A percentile compares a stretch with the other conserved stretches of the same genome.
phyloP scores from a whole-genome alignment of 1,284 basidiomycete genomes.

The Ceratobasidium theobromae region DNA sequence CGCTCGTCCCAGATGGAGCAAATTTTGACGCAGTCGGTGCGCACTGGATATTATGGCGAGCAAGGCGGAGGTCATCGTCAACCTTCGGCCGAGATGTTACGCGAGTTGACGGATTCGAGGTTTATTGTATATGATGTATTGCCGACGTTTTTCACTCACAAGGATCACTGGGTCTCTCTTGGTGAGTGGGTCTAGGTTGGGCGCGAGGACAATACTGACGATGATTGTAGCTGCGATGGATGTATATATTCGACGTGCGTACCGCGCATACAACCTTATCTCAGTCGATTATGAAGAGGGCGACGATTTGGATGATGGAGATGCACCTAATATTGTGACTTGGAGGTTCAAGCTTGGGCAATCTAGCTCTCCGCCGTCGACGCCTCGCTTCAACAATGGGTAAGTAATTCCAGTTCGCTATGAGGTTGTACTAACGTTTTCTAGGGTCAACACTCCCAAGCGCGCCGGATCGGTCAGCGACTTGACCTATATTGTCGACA shows the following conservation, averaged over 20 bases:
- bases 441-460: constrained; percentile 43
- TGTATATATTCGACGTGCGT: constrained; percentile 94
- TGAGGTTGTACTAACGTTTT: constrained; percentile 29
- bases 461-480: constrained; percentile 90
- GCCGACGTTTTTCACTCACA: constrained; percentile 90
- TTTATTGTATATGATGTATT: constrained; percentile 98
- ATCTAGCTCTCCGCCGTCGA: constrained; percentile 80
- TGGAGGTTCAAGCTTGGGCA: constrained; percentile 94
- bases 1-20: constrained; percentile 92
- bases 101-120: constrained; percentile 93
- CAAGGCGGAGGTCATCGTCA: constrained; percentile 64
- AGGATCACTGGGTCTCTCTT: constrained; percentile 81
- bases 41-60: constrained; percentile 87
- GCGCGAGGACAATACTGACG: neutral
- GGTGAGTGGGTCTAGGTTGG: constrained; percentile 50
- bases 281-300: constrained; percentile 94
- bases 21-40: constrained; percentile 86
- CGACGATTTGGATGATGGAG: constrained; percentile 74
- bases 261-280: constrained; percentile 91
- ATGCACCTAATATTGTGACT: constrained; percentile 75
- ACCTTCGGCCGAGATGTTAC: constrained; percentile 83
- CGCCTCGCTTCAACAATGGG: constrained; percentile 58
- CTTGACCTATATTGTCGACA: constrained; percentile 81
- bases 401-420: constrained; percentile 46
- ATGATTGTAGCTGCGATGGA: constrained; percentile 78